Evolutionary conservation across 805 yeast species (phyloP).

Genomic region (Starmerella apis): DNA sequence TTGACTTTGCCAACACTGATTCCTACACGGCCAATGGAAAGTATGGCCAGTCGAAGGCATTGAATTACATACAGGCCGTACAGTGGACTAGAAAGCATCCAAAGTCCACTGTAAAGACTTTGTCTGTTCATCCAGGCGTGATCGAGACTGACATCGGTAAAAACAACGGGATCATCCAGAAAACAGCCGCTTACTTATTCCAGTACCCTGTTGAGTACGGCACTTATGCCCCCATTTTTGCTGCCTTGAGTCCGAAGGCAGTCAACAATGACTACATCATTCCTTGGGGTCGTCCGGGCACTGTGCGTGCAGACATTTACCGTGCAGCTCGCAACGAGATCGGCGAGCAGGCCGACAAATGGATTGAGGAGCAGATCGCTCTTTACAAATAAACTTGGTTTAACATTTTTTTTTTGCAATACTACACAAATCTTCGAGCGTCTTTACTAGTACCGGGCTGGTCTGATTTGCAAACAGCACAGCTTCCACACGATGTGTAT

Average conservation of each 20-base stretch:
- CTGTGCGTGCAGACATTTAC: constrained; percentile 33
- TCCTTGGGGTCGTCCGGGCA: constrained; percentile 38
- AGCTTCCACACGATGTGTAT: too few species aligned
- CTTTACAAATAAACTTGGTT: constrained; percentile 1
- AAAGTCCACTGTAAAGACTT: constrained; percentile 29
- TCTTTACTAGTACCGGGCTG: too few species aligned
- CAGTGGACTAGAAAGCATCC: constrained; percentile 33
- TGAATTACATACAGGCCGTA: constrained; percentile 33
- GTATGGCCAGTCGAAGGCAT: constrained; percentile 41
- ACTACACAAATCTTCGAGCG: too few species aligned
- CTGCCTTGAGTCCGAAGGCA: constrained; percentile 35
- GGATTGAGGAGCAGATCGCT: constrained; percentile 24
- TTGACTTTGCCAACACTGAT: constrained; percentile 33
- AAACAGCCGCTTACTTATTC: constrained; percentile 3
- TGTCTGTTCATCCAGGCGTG: constrained; percentile 38
- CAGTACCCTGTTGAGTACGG: constrained; percentile 32
- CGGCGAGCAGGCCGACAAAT: constrained; percentile 33
- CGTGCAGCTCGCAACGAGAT: constrained; percentile 30
- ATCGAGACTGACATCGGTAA: constrained; percentile 34
- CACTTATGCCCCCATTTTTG: constrained; percentile 39
- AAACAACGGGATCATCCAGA: constrained; percentile 11
- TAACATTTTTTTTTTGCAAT: too few species aligned
- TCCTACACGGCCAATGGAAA: constrained; percentile 3
- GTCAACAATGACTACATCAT: constrained; percentile 34
- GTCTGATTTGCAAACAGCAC: too few species aligned